phyloP scores from a whole-genome alignment of 2,329 filamentous ascomycete species.

The Diaporthe capsici region DNA sequence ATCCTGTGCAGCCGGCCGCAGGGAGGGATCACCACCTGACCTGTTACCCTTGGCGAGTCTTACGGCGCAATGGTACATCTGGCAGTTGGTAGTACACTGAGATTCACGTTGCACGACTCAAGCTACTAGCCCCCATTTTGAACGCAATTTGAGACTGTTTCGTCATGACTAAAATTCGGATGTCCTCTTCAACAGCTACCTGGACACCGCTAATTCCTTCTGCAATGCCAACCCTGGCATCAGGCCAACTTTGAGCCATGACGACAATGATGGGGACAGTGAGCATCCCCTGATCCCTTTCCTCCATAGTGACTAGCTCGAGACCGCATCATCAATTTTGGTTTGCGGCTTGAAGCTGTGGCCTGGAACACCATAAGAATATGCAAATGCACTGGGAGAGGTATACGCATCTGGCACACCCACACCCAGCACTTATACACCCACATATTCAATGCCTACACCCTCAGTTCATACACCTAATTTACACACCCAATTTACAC shows the following conservation, averaged over 20 bases:
- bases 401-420: neutral
- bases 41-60: conserved; percentile 6
- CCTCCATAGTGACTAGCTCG: neutral
- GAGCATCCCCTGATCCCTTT: neutral
- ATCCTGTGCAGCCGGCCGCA: neutral
- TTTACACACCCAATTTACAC: too few relatives aligned
- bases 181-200: neutral
- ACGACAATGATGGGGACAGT: neutral
- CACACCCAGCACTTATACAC: too few relatives aligned
- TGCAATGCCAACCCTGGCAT: neutral
- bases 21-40: neutral
- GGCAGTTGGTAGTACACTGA: neutral
- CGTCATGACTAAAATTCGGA: neutral
- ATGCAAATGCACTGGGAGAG: neutral
- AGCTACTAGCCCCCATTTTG: neutral
- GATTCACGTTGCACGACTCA: neutral
- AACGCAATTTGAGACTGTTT: neutral
- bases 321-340: neutral
- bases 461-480: too few relatives aligned
- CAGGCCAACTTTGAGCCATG: neutral
- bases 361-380: neutral
- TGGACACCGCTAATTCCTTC: neutral
- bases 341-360: neutral
- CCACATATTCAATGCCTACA: too few relatives aligned
- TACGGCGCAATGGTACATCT: neutral